phyloP scores from a whole-genome alignment of 2,329 filamentous ascomycete genomes.

The Fusarium nurragi region DNA sequence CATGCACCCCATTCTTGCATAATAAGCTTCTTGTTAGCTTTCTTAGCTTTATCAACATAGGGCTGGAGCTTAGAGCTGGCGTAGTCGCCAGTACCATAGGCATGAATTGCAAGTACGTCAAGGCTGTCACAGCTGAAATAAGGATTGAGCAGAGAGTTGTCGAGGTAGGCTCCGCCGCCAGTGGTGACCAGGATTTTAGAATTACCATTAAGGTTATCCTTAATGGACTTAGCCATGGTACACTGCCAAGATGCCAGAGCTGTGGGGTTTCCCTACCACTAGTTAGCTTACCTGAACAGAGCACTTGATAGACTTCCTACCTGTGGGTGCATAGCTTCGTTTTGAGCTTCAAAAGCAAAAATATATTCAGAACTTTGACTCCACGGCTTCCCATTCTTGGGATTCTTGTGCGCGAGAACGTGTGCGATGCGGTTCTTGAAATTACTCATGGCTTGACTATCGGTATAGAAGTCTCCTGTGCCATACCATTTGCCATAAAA shows the following conservation, averaged over 20 bases:
- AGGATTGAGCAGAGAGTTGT: constrained; percentile 18
- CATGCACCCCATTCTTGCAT: constrained; percentile 38
- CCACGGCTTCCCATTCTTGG: constrained; percentile 29
- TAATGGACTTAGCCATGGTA: constrained; percentile 38
- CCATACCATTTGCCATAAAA: constrained; percentile 15
- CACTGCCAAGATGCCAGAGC: constrained; percentile 38
- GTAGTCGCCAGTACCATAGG: constrained; percentile 40
- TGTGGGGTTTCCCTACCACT: constrained; percentile 18
- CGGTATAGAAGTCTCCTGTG: constrained; percentile 3
- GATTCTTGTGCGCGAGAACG: background rate
- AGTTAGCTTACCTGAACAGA: no score
- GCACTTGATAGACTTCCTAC: no score
- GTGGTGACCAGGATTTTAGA: constrained; percentile 33
- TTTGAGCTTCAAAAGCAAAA: constrained; percentile 40
- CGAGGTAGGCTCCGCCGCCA: constrained; percentile 31
- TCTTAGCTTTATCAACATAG: constrained; percentile 41
- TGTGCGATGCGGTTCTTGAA: constrained; percentile 8
- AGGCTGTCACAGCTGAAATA: constrained; percentile 11
- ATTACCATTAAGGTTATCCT: constrained; percentile 32
- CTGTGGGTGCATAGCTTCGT: constrained; percentile 37
- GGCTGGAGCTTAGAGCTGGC: constrained; percentile 32
- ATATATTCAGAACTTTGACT: constrained; percentile 36
- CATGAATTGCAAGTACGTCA: constrained; percentile 13
- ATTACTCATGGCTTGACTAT: background rate
- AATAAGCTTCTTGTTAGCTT: constrained; percentile 47